Conservation (phyloP, 495 filamentous ascomycete species). For the Neurospora sp. region DNA sequence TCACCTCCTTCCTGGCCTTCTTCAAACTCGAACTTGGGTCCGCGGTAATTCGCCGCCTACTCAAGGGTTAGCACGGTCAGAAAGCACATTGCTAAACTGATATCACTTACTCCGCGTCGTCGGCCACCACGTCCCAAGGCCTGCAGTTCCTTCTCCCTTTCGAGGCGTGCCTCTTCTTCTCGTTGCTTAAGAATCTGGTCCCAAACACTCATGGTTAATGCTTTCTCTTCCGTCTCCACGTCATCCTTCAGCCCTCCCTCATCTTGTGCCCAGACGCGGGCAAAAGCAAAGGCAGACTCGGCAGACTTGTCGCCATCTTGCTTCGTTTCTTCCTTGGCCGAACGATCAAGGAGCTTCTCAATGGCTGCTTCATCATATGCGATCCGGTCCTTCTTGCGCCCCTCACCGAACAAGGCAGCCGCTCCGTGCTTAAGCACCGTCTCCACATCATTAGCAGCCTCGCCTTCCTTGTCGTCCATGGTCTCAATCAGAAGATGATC, state of each 20-base stretch:
- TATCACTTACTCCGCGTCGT: constrained; percentile 38
- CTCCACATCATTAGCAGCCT: constrained; percentile 66
- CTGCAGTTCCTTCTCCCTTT: constrained; percentile 52
- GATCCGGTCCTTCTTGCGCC: constrained; percentile 53
- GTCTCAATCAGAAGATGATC: constrained; percentile 90
- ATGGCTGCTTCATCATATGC: constrained; percentile 71
- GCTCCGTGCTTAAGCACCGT: constrained; percentile 85
- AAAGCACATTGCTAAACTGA: not conserved
- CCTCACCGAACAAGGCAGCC: constrained; percentile 72
- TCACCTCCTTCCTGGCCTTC: constrained; percentile 17
- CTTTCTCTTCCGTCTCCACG: constrained; percentile 40
- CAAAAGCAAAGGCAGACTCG: constrained; percentile 78
- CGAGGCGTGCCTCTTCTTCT: constrained; percentile 60
- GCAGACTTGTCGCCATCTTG: constrained; percentile 45
- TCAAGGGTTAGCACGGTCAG: constrained; percentile 16
- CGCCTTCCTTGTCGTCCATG: constrained; percentile 64
- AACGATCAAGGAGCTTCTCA: constrained; percentile 81
- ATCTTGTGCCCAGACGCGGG: constrained; percentile 87
- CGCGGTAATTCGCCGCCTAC: constrained; percentile 16
- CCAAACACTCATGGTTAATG: constrained; percentile 62
- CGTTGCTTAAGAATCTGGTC: constrained; percentile 77
- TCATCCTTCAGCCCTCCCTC: constrained; percentile 47
- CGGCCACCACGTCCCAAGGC: constrained; percentile 77
- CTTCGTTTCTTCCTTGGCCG: constrained; percentile 62
- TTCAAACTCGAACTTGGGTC: constrained; percentile 19